Evolutionary conservation across 768 basidiomycete genomes (phyloP).

Genomic region (Hericium rajendrae): DNA sequence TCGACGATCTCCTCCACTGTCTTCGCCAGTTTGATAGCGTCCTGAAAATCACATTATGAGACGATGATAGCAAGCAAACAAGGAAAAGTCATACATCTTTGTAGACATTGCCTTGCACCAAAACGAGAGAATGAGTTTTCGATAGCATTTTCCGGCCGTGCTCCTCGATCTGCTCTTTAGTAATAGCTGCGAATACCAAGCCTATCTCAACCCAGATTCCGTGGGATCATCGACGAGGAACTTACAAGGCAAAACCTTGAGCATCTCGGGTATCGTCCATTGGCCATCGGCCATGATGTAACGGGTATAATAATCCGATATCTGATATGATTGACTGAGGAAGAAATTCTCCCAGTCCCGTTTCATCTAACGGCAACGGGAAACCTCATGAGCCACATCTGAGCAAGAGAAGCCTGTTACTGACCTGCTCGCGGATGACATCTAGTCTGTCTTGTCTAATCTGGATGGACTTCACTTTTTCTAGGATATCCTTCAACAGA

Average conservation of each 20-base stretch:
- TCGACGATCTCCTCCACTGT: slow-evolving; percentile 59
- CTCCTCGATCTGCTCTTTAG: slow-evolving; percentile 53
- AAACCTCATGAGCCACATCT: background rate
- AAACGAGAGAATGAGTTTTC: slow-evolving; percentile 55
- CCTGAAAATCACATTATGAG: slow-evolving; percentile 31
- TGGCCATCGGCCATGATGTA: slow-evolving; percentile 62
- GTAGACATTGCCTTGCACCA: slow-evolving; percentile 78
- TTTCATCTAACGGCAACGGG: slow-evolving; percentile 38
- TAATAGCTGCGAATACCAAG: slow-evolving; percentile 44
- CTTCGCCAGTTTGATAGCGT: slow-evolving; percentile 65
- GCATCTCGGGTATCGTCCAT: slow-evolving; percentile 71
- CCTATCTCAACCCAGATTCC: background rate
- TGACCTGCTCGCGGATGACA: slow-evolving; percentile 79
- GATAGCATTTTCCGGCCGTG: slow-evolving; percentile 55
- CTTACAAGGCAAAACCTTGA: slow-evolving; percentile 69
- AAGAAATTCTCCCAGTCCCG: slow-evolving; percentile 82
- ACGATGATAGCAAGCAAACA: background rate
- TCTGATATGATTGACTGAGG: slow-evolving; percentile 70
- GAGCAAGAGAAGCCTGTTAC: slow-evolving; percentile 4
- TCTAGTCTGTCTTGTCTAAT: slow-evolving; percentile 64
- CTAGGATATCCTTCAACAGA: slow-evolving; percentile 62
- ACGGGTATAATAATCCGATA: slow-evolving; percentile 68
- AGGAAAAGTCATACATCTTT: slow-evolving; percentile 50
- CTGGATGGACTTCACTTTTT: slow-evolving; percentile 52
- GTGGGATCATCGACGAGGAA: slow-evolving; percentile 1